phyloP scores from a whole-genome alignment of 2,329 filamentous ascomycete species.

The Alternaria novae-zelandiae region DNA sequence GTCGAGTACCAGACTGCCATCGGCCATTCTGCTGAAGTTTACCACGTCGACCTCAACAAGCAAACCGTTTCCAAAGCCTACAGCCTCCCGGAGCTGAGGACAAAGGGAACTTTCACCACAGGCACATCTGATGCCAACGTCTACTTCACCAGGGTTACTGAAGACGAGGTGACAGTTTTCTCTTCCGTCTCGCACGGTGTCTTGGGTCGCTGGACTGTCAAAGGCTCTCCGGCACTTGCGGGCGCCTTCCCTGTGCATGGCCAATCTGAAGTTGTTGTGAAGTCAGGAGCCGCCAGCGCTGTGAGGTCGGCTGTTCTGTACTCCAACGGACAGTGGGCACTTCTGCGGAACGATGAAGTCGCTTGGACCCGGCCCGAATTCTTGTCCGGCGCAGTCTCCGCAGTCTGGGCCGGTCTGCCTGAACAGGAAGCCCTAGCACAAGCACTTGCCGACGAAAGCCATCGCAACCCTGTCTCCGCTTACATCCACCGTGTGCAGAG shows the following conservation, averaged over 20 bases:
- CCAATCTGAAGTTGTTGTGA: constrained; percentile 82
- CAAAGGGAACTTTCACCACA: constrained; percentile 76
- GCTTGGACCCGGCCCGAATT: constrained; percentile 85
- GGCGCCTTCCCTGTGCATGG: constrained; percentile 64
- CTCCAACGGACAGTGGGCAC: constrained; percentile 74
- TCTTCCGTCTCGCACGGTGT: constrained; percentile 79
- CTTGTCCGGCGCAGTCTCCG: constrained; percentile 78
- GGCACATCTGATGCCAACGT: constrained; percentile 81
- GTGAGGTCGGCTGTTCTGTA: constrained; percentile 76
- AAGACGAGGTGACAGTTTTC: constrained; percentile 74
- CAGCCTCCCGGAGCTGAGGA: constrained; percentile 73
- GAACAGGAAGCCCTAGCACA: constrained; percentile 76
- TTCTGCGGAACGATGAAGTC: constrained; percentile 81
- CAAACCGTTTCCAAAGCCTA: constrained; percentile 78
- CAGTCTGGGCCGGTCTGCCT: constrained; percentile 79
- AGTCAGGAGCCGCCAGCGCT: constrained; percentile 71
- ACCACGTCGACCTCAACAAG: constrained; percentile 77
- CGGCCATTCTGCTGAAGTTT: constrained; percentile 84
- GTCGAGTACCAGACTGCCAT: constrained; percentile 76
- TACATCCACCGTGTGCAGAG: constrained; percentile 87
- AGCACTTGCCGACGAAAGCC: constrained; percentile 83
- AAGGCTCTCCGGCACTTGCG: constrained; percentile 45
- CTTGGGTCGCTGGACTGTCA: constrained; percentile 74
- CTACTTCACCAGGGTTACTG: constrained; percentile 84
- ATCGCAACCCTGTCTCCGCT: constrained; percentile 79